Conservation (phyloP, 495 filamentous ascomycete species). For the Aspergillus ellipticus region DNA sequence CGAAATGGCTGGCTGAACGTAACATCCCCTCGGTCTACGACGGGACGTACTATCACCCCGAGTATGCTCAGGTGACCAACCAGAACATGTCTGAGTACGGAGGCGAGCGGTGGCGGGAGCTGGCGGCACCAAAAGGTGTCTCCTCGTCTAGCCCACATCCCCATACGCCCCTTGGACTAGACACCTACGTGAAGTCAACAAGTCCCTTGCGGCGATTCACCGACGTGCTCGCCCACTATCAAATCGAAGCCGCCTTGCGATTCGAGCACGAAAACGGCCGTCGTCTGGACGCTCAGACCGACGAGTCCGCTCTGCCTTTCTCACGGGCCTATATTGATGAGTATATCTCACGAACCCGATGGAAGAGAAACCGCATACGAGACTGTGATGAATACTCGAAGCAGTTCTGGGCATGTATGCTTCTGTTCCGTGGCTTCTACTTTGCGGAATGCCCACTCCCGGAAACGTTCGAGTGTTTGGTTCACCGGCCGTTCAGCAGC, state of each 20-base stretch:
- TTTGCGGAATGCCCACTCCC: conserved; percentile 66
- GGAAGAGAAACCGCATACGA: conserved; percentile 30
- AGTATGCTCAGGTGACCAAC: conserved; percentile 40
- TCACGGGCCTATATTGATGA: conserved; percentile 50
- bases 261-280: conserved; percentile 58
- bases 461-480: conserved; percentile 53
- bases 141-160: conserved; percentile 49
- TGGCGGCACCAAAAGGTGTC: conserved; percentile 45
- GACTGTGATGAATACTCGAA: conserved; percentile 32
- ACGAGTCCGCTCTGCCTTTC: conserved; percentile 59
- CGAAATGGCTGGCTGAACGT: conserved; percentile 68
- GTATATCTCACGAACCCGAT: conserved; percentile 31
- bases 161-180: conserved; percentile 59
- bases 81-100: conserved; percentile 32
- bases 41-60: conserved; percentile 59
- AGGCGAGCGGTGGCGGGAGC: conserved; percentile 28
- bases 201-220: conserved; percentile 79
- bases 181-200: conserved; percentile 75
- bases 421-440: conserved; percentile 71
- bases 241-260: conserved; percentile 78
- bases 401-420: conserved; percentile 62
- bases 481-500: conserved; percentile 32
- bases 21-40: conserved; percentile 77
- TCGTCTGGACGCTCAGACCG: conserved; percentile 42
- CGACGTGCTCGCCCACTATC: conserved; percentile 86